Evolutionary conservation across 371 early-diverging fungal genomes (phyloP), one percentile per base, ranked within the genome.

Genomic region (Rhizopus delemar): DNA sequence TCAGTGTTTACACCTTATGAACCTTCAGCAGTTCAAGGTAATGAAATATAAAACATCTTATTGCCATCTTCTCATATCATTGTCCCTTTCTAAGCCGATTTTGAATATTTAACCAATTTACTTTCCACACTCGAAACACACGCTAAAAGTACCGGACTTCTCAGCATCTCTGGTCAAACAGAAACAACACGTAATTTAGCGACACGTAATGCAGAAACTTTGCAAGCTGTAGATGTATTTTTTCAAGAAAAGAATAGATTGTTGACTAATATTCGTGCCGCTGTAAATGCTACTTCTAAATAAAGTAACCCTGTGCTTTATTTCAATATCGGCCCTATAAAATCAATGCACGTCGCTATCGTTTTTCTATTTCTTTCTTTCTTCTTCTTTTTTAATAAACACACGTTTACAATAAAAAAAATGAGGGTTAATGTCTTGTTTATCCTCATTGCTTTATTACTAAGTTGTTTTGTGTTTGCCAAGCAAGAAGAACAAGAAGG

Each of bases 221-320:
- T 69, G 38, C 74, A 73, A 39, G 61, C 73, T 16, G 75, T 78
- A 2, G 75, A 78, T 35, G 46, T 55, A 3, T 73, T 73, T 33
- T 78, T 75, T 48, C 65, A 75, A 46, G 74, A 78, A 43, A 75
- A 74, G 48, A 75, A 65, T 45, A 56, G 75, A 46, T 56, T 78
- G 8, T 51, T 78, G 8, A 67, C 65, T 52, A 78, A 78, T 45
- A 73, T 75, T 31, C 53, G 75, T 28, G 78, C 78, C 13, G 75
- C 75, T 5, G 65, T 64, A 4, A 75, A 65, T 56, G 69, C 78
- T 8, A 55, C 62, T 1, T 56, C 63, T 15, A 53, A 48, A 38
- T 57, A 57, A 33, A 36, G 6, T 15, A 36, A 35, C 15, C 2
- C 13, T 38, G 39, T 38, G 8, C 39, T 13, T 38, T 38, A 38